phyloP scores from a whole-genome alignment of 768 basidiomycete genomes.

The Calocera cornea region DNA sequence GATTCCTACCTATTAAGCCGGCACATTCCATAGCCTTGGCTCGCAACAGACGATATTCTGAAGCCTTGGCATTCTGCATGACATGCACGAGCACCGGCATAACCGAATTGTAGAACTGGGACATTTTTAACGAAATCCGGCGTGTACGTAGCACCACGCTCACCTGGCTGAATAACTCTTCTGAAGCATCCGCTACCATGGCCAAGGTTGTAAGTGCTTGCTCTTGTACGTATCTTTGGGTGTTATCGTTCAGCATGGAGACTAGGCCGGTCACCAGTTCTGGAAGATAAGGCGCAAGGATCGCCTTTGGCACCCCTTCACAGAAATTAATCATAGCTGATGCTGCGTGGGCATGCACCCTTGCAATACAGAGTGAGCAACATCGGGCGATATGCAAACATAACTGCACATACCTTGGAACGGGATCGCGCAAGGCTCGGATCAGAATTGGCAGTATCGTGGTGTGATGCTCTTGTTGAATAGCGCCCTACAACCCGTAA shows the following conservation, averaged over 20 bases:
- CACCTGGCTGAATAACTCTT: conserved; percentile 61
- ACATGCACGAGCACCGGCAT: conserved; percentile 73
- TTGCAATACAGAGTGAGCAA: conserved; percentile 21
- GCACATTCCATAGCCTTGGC: conserved; percentile 85
- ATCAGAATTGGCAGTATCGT: conserved; percentile 59
- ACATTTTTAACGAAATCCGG: neutral
- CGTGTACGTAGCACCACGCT: conserved; percentile 9
- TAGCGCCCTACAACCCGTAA: conserved; percentile 43
- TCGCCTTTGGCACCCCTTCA: conserved; percentile 65
- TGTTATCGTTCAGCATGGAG: conserved; percentile 39
- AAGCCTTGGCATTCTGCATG: conserved; percentile 52
- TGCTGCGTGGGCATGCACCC: conserved; percentile 77
- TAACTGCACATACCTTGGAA: conserved; percentile 40
- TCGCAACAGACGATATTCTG: conserved; percentile 52
- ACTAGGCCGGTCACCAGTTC: conserved; percentile 56
- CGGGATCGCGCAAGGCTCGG: conserved; percentile 58
- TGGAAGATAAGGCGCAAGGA: conserved; percentile 64
- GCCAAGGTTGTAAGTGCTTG: conserved; percentile 79
- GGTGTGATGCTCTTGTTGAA: conserved; percentile 57
- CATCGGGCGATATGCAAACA: conserved; percentile 3
- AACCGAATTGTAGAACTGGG: conserved; percentile 57
- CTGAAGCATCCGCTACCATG: conserved; percentile 80
- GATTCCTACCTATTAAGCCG: conserved; percentile 72
- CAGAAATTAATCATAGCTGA: conserved; percentile 86
- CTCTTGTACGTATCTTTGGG: conserved; percentile 64